Percentiles rank a stretch among this genome's conserved stretches.
These are phyloP conservation scores for Debaryomyces udenii DNA, from an alignment of 1,139 yeast genomes.

Conservation along the genomic window DNA sequence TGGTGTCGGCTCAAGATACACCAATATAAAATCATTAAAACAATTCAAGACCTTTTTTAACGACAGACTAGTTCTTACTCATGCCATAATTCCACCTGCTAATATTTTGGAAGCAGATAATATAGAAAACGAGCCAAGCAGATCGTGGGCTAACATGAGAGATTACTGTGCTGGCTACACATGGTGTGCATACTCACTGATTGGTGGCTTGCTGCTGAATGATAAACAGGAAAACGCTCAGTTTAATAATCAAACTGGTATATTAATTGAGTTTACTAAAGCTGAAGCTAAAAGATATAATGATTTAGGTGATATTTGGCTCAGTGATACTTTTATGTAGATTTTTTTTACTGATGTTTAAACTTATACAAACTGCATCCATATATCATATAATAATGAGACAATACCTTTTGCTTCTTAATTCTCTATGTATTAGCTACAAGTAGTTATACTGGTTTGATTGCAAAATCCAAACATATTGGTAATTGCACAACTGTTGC, in stretches of 20 bases:
- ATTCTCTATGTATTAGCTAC: too few species aligned
- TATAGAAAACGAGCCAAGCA: conserved; percentile 32
- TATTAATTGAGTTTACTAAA: conserved; percentile 22
- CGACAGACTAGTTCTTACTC: conserved; percentile 23
- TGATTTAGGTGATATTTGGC: conserved; percentile 35
- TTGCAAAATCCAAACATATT: not conserved
- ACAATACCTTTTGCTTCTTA: not conserved
- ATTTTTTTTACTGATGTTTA: not conserved
- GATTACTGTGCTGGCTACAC: conserved; percentile 38
- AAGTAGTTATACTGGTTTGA: too few species aligned
- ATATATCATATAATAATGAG: not conserved
- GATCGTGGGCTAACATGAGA: conserved; percentile 33
- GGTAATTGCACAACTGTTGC: not conserved
- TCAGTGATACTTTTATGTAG: conserved; percentile 14
- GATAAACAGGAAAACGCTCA: conserved; percentile 10
- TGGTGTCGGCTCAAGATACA: conserved; percentile 22
- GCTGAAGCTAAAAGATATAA: conserved; percentile 25
- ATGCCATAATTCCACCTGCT: conserved; percentile 39
- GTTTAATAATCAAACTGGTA: conserved; percentile 21
- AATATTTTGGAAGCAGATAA: conserved; percentile 18
- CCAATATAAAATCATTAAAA: conserved; percentile 21
- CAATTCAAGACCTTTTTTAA: conserved; percentile 32
- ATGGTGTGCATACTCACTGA: conserved; percentile 44
- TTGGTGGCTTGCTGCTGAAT: conserved; percentile 26
- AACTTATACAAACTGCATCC: too few species aligned